phyloP scores from a whole-genome alignment of 257 asterid species.

The Solanum ossicruentum region DNA sequence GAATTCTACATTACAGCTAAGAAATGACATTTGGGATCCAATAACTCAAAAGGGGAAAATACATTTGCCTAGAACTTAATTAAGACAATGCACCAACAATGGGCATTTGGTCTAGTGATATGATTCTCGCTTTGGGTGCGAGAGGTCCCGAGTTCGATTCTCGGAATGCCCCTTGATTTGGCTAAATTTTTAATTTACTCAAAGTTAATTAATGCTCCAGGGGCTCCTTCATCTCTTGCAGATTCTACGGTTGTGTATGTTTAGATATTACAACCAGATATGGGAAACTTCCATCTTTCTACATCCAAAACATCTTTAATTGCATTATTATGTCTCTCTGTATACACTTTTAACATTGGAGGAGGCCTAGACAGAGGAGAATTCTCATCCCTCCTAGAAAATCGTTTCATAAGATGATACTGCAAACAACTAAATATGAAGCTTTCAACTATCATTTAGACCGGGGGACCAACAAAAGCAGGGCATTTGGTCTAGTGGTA shows the following conservation, averaged over 20 bases:
- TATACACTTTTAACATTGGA: not conserved
- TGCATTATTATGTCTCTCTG: not conserved
- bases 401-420: not conserved
- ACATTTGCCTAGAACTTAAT: not conserved
- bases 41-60: not conserved
- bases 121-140: conserved; percentile 72
- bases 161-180: conserved; percentile 56
- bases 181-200: not conserved
- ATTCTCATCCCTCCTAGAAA: not conserved
- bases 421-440: not conserved
- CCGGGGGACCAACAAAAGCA: not conserved
- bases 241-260: not conserved
- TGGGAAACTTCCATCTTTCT: not conserved
- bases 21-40: not conserved
- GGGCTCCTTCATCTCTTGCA: not conserved
- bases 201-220: not conserved
- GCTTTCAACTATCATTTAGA: not conserved
- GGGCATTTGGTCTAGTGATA: conserved; percentile 62
- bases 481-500: conserved; percentile 90
- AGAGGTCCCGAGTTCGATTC: conserved; percentile 74
- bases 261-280: not conserved
- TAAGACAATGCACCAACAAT: not conserved
- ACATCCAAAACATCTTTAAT: not conserved
- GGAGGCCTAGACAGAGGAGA: not conserved
- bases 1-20: not conserved